These are phyloP conservation scores for Paulownia fortunei DNA, from an alignment of 257 asterid genomes.

Conservation along the genomic window DNA sequence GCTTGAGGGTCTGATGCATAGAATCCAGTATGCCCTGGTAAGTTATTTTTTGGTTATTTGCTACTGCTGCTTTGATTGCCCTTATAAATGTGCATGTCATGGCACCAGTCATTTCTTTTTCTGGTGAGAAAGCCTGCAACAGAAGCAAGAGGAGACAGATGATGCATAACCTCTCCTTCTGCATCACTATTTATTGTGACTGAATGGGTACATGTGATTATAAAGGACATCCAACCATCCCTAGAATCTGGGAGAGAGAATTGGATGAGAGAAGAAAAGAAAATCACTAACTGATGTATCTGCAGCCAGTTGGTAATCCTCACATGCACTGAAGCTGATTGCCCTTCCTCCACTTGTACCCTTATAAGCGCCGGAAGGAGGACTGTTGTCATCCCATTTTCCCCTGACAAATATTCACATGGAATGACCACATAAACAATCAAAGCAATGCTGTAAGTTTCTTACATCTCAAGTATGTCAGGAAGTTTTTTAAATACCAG, in stretches of 20 bases:
- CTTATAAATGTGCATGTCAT: constrained; percentile 66
- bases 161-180: not conserved
- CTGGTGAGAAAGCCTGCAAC: constrained; percentile 56
- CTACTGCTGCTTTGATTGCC: constrained; percentile 46
- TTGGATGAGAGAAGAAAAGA: not conserved
- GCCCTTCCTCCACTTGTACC: constrained; percentile 73
- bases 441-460: constrained; percentile 24
- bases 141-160: not conserved
- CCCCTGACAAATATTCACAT: constrained; percentile 32
- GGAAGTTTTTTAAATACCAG: not conserved
- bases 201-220: not conserved
- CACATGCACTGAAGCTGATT: constrained; percentile 78
- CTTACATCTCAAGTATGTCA: constrained; percentile 3
- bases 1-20: constrained; percentile 48
- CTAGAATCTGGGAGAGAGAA: not conserved
- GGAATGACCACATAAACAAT: not conserved
- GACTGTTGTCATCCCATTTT: constrained; percentile 57
- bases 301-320: constrained; percentile 77
- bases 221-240: not conserved
- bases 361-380: constrained; percentile 53
- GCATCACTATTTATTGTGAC: not conserved
- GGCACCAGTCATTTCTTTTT: constrained; percentile 57
- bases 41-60: constrained; percentile 36
- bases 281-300: constrained; percentile 66
- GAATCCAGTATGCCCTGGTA: constrained; percentile 50